A percentile compares a stretch with the other conserved stretches of the same genome.
Conservation (phyloP, 2,329 filamentous ascomycete genomes). For the Aspergillus sp. region DNA sequence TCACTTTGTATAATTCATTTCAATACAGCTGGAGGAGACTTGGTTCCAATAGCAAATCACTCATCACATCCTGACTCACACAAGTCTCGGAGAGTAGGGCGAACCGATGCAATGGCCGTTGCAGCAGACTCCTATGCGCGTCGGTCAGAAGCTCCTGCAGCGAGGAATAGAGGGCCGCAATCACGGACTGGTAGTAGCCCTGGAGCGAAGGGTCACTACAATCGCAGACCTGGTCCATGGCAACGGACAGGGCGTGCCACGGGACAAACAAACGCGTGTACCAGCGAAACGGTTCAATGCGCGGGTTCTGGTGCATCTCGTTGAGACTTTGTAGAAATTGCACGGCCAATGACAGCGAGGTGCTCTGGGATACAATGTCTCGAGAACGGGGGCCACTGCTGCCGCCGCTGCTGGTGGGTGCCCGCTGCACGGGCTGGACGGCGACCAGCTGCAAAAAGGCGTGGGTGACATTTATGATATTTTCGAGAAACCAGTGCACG, state of each 20-base stretch:
- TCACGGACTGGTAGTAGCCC: not conserved
- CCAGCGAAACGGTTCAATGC: slow-evolving; percentile 32
- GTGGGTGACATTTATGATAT: slow-evolving; percentile 27
- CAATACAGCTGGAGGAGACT: too few species aligned
- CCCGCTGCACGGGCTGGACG: slow-evolving; percentile 33
- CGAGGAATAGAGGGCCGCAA: too few species aligned
- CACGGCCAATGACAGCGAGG: slow-evolving; percentile 32
- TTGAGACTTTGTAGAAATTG: slow-evolving; percentile 29
- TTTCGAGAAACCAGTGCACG: slow-evolving; percentile 34
- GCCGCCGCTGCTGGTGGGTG: too few species aligned
- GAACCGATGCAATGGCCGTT: too few species aligned
- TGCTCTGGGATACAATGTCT: slow-evolving; percentile 23
- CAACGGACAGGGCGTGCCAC: slow-evolving; percentile 39
- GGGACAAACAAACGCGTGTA: slow-evolving; percentile 35
- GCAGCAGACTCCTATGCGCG: too few species aligned
- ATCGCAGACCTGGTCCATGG: slow-evolving; percentile 37
- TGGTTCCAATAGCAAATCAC: too few species aligned
- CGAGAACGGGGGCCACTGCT: slow-evolving; percentile 25
- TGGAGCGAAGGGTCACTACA: slow-evolving; percentile 29
- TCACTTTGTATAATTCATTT: too few species aligned
- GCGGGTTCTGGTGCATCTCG: slow-evolving; percentile 27
- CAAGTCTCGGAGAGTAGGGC: too few species aligned
- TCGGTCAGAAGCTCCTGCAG: too few species aligned
- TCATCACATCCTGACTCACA: too few species aligned
- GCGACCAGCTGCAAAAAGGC: slow-evolving; percentile 34